Conservation (phyloP, 805 yeast genomes). For the Zygosaccharomyces siamensis region DNA sequence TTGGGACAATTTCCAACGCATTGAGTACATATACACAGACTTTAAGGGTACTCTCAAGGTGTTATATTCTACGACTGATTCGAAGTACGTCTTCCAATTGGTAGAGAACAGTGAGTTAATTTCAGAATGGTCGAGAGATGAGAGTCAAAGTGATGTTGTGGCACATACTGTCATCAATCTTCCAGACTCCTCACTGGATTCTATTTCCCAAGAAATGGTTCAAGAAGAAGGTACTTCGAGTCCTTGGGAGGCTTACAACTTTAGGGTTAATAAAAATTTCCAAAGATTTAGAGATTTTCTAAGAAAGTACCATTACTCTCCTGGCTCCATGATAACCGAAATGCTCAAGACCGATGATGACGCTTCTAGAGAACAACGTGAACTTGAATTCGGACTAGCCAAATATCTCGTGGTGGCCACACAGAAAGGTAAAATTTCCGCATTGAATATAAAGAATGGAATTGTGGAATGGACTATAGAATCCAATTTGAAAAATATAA, state of each 20-base stretch:
- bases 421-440: constrained; percentile 39
- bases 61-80: constrained; percentile 13
- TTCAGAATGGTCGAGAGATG: constrained; percentile 42
- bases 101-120: constrained; percentile 22
- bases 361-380: constrained; percentile 18
- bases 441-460: constrained; percentile 41
- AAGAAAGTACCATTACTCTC: constrained; percentile 18
- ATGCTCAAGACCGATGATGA: constrained; percentile 14
- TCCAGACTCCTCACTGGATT: constrained; percentile 15
- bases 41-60: constrained; percentile 13
- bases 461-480: constrained; percentile 38
- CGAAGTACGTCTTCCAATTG: constrained; percentile 17
- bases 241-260: constrained; percentile 26
- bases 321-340: constrained; percentile 21
- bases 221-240: constrained; percentile 15
- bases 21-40: constrained; percentile 22
- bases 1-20: constrained; percentile 13
- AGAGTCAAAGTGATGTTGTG: constrained; percentile 37
- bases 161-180: constrained; percentile 31
- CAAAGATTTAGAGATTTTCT: constrained; percentile 18
- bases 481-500: constrained; percentile 22
- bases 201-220: constrained; percentile 19
- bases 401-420: constrained; percentile 43
- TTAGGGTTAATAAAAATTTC: constrained; percentile 25
- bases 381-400: constrained; percentile 43